Conservation (phyloP, 148 eudicot genomes). For the Heliosperma pusillum region DNA sequence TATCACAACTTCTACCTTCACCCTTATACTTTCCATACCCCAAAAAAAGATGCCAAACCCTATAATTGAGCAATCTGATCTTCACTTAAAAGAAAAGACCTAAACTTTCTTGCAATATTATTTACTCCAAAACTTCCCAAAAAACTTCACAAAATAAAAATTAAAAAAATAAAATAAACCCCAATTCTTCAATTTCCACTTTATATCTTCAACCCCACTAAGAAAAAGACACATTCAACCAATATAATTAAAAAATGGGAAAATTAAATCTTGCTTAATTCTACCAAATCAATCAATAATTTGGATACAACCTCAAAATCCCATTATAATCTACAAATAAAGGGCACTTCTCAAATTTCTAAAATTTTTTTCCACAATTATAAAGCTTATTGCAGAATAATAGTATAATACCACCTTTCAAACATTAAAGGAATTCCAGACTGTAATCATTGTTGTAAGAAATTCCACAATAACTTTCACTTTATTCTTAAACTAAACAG, state of each 20-base stretch:
- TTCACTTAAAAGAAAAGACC: slow-evolving; percentile 22
- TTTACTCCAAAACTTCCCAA: slow-evolving; percentile 16
- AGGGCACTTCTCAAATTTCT: neutral
- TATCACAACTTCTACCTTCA: slow-evolving; percentile 32
- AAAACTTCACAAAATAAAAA: slow-evolving; percentile 8
- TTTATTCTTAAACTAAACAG: slow-evolving; percentile 12
- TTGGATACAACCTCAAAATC: slow-evolving; percentile 10
- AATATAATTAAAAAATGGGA: neutral
- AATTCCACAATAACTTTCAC: slow-evolving; percentile 15
- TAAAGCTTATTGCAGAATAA: too few species aligned
- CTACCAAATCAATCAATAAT: slow-evolving; percentile 11
- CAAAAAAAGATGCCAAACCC: slow-evolving; percentile 29
- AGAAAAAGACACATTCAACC: slow-evolving; percentile 9
- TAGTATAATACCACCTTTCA: slow-evolving; percentile 9
- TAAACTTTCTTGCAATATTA: slow-evolving; percentile 13
- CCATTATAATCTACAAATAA: neutral
- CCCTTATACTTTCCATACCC: slow-evolving; percentile 20
- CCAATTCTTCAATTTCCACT: slow-evolving; percentile 20
- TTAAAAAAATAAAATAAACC: too few species aligned
- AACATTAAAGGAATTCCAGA: slow-evolving; percentile 33
- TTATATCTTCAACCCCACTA: slow-evolving; percentile 1
- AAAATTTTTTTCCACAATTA: neutral
- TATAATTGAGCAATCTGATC: slow-evolving; percentile 26
- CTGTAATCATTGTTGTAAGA: slow-evolving; percentile 26
- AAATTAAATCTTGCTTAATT: neutral